phyloP scores from a whole-genome alignment of 257 asterid genomes.

The Solanum clarkiae region DNA sequence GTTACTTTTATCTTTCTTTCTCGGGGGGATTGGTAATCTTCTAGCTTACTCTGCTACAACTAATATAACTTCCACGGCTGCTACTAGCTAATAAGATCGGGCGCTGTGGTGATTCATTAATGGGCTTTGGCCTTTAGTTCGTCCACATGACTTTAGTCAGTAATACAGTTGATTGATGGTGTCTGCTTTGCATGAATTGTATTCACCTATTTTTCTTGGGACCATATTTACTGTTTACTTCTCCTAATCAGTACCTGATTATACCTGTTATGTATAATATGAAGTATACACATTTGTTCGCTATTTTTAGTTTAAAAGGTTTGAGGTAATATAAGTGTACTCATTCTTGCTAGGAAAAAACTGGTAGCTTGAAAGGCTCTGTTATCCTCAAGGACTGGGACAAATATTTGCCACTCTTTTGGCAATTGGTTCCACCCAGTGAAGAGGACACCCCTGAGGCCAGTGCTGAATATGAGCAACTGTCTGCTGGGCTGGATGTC shows the following conservation, averaged over 20 bases:
- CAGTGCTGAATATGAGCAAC: conserved; percentile 54
- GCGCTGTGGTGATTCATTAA: neutral
- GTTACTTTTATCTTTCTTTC: neutral
- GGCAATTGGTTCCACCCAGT: conserved; percentile 98
- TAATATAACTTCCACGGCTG: no score
- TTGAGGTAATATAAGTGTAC: neutral
- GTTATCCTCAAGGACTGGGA: conserved; percentile 78
- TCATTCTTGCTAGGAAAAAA: conserved; percentile 51
- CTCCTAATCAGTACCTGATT: neutral
- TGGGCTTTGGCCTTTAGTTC: neutral
- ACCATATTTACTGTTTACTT: neutral
- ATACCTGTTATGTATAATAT: neutral
- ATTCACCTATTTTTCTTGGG: neutral
- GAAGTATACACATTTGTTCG: neutral
- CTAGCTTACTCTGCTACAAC: no score
- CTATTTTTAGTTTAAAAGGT: neutral
- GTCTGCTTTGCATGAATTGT: neutral
- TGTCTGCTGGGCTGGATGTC: conserved; percentile 47
- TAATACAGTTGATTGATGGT: neutral
- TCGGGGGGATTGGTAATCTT: neutral
- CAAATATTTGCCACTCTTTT: conserved; percentile 68
- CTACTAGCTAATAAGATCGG: no score
- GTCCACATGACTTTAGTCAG: neutral
- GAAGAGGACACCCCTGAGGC: conserved; percentile 99
- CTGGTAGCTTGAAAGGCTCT: conserved; percentile 77